Base-by-base conservation (phyloP, 768 basidiomycete species). In the Russula sp. region DNA sequence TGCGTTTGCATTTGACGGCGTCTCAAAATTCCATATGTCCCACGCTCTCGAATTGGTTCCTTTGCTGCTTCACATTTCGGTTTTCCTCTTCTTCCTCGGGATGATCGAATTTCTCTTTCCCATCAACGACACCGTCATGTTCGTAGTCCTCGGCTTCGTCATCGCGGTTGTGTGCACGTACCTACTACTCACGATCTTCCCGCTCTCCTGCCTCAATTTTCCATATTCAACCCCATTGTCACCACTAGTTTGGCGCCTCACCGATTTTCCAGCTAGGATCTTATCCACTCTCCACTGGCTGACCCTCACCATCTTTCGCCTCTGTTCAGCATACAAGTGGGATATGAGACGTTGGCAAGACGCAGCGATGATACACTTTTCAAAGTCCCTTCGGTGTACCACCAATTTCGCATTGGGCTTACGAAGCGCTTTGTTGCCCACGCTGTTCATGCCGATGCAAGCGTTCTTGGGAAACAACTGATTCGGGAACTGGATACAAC, bases 171-270 rank as follows among this genome's bases (percentile, higher is more conserved):
- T 32, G 22, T 40, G 26, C 16, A 59, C 46, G 2, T 67, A 67
- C 38, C 42, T 51, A 5, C 11, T 59, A 13, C 51, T 67, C 46
- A 64, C 66, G 20, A 26, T 67, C 40, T 44, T 67, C 16, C 66
- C 62, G 6, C 36, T 67, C n/a, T n/a, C 52, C 28, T 60, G n/a
- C 34, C 40, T 55, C 30, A 50, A 61, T 14, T 67, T 58, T n/a
- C 68, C 68, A 5, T 69, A 63, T 51, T 67, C 53, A 11, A 69
- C 66, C 2, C 68, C 68, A 3, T 28, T 67, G 6, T 67, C 68
- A 6, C n/a, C 38, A 11, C 49, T 65, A 16, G 38, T 61, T 22
- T 64, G 63, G 42, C 57, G 54, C 40, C 60, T 67, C 24, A 36
- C 60, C 40, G 24, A 38, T n/a, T 28, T 50, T 60, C 59, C 59